Evolutionary conservation across 306 rosid genomes (phyloP).

Genomic region (Trifolium fragiferum): DNA sequence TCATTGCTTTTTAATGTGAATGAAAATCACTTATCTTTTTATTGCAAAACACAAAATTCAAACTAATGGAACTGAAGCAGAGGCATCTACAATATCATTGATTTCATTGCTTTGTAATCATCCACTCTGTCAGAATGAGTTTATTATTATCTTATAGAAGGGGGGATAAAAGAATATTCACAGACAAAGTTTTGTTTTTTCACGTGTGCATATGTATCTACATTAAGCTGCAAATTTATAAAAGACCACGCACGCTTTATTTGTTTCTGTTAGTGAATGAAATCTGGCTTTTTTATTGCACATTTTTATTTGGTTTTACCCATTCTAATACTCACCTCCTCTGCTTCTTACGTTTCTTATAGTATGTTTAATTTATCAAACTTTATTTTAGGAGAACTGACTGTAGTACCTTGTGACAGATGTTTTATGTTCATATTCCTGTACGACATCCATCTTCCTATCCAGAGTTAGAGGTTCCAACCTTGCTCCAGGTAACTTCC

Average conservation of each 20-base stretch:
- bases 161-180: background rate
- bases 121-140: background rate
- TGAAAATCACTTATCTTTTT: constrained; percentile 22
- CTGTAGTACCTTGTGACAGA: constrained; percentile 56
- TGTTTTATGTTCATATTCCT: constrained; percentile 88
- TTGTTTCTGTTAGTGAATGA: constrained; percentile 27
- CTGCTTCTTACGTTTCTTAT: constrained; percentile 1
- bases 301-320: background rate
- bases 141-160: background rate
- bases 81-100: no score
- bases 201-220: constrained; percentile 1
- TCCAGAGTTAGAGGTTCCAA: constrained; percentile 92
- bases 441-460: constrained; percentile 82
- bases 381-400: constrained; percentile 36
- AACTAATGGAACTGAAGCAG: constrained; percentile 21
- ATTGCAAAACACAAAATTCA: background rate
- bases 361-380: constrained; percentile 38
- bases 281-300: constrained; percentile 8
- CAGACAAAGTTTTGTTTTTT: background rate
- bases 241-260: constrained; percentile 9
- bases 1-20: constrained; percentile 13
- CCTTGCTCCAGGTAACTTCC: constrained; percentile 83
- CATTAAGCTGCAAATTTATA: background rate
- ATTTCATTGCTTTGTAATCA: no score
- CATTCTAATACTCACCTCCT: constrained; percentile 4